Base-by-base conservation (phyloP, 805 yeast genomes). In the Hermanozyma aechmeae region DNA sequence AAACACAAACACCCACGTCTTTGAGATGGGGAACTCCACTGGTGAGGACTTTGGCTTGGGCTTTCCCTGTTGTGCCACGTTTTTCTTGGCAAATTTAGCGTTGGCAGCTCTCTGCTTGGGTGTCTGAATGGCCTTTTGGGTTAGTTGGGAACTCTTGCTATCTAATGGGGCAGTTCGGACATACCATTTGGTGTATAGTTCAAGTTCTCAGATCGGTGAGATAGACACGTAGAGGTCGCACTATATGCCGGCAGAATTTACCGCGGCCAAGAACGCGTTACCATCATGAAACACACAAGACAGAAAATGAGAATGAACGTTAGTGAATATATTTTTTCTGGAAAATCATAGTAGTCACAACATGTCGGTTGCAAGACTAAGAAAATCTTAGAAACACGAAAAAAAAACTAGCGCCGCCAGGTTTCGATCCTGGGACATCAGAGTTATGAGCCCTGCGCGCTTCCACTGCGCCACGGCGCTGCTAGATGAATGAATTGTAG, bases 51-150 rank as follows among this genome's bases (percentile, higher is more conserved):
- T 51, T 16, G 37, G 29, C 44, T 71, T 75, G 27, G 79, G 73
- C 60, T 79, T 79, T 32, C 96, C 96, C 63, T 72, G 77, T 51
- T 78, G 77, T 39, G 69, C 68, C 46, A 76, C 81, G 40, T 78
- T 76, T 44, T 65, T 69, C 56, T 78, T 81, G 45, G 81, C 84
- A 54, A 76, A 89, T 52, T 78, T 82, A 46, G 71, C 72, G 56
- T 87, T 87, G n/a, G 95, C 95, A 31, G 72, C 65, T 58, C 87
- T 79, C 61, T 87, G 95, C 46, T 71, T 76, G 33, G 92, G 87
- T 15, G 95, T 80, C 67, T 86, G 96, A 18, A 65, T 47, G 38
- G 82, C 83, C 87, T 65, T 30, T 12, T 17, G 6, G 23, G 11
- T n/a, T n/a, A n/a, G n/a, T n/a, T n/a, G n/a, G n/a, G n/a, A n/a